Evolutionary conservation across 192 early-diverging fungal species (phyloP), one percentile per base, ranked within the genome.

Genomic region (Entomortierella lignicola): DNA sequence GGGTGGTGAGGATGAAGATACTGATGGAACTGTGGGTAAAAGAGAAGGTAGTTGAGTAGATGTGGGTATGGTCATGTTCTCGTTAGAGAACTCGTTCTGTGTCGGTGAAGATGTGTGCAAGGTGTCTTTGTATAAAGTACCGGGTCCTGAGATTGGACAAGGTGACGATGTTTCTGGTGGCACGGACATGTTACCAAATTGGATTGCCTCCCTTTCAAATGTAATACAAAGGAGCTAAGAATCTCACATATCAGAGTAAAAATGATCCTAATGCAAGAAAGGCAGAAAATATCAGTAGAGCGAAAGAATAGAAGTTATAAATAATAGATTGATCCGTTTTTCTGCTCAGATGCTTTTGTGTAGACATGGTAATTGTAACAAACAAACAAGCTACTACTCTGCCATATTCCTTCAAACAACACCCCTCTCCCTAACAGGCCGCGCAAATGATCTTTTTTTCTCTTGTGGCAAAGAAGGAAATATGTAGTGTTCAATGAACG

Each of bases 51-150:
- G 44, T 21, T 47, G 55, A n/a, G 23, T 39, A 17, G 17, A 12
- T 60, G 13, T 50, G 42, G 20, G 43, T 30, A 44, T 50, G 47
- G 18, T 47, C 13, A 27, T 50, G 29, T 1, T 42, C 30, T 62
- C 20, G 8, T 31, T 1, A 21, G 51, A 21, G 57, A 25, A 8
- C 17, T 37, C 39, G 4, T 34, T 60, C 12, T 25, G 41, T 50
- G 31, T 42, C 20, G 58, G 39, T 71, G 69, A 63, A 27, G 58
- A 71, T 10, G 61, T 63, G 34, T 71, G 63, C 69, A 71, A 58
- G 55, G 61, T 71, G 50, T 71, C 69, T 39, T 63, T 71, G 69
- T 57, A 54, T 37, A 63, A 50, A 34, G 61, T 12, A 10, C 25
- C 44, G 29, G 69, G 42, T 47, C 60, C 43, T n/a, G 55, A 32